Evolutionary conservation across 371 early-diverging fungal genomes (phyloP).

Genomic region (Apophysomyces ossiformis): DNA sequence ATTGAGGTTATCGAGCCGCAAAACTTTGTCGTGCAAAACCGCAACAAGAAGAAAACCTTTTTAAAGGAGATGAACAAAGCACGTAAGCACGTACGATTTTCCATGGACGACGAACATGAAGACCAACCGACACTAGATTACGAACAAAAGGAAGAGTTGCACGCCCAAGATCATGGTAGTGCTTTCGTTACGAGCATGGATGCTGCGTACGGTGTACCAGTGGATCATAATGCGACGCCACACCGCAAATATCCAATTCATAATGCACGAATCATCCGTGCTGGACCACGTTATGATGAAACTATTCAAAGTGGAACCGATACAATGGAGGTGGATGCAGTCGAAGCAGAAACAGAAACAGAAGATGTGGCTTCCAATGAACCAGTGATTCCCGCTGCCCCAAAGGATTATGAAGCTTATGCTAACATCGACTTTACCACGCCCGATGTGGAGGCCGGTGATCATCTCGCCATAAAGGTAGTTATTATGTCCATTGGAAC

Average conservation of each 20-base stretch:
- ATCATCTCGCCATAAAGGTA: slow-evolving; percentile 6
- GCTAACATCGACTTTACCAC: background rate
- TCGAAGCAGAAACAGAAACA: background rate
- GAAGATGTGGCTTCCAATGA: background rate
- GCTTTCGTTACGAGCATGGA: background rate
- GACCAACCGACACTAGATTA: background rate
- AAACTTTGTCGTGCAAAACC: background rate
- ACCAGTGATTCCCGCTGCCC: background rate
- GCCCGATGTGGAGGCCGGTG: background rate
- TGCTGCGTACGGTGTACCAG: background rate
- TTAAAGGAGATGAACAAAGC: background rate
- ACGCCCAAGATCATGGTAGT: background rate
- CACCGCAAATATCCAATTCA: background rate
- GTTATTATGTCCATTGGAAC: no score
- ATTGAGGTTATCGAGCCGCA: background rate
- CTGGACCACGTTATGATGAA: background rate
- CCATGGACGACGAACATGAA: background rate
- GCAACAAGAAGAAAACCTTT: background rate
- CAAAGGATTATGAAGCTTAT: background rate
- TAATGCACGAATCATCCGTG: background rate
- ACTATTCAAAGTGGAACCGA: background rate
- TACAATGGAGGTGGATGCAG: background rate
- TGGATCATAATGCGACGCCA: background rate
- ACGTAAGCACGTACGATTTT: background rate
- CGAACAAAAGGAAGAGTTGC: background rate